phyloP scores from a whole-genome alignment of 495 filamentous ascomycete species.

The Terfezia boudieri region DNA sequence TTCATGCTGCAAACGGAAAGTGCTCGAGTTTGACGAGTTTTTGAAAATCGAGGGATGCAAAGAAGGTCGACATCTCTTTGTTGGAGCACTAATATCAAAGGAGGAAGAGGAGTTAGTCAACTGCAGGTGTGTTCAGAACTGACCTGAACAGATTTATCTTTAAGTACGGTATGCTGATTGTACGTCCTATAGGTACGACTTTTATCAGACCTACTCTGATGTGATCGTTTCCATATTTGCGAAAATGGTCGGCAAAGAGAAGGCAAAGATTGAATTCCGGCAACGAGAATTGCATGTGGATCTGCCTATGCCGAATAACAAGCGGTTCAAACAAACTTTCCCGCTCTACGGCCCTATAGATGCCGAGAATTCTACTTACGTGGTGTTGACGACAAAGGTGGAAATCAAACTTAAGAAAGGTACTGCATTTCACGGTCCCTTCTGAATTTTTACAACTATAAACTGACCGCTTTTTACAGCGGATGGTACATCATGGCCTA shows the following conservation, averaged over 20 bases:
- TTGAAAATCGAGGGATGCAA: constrained; percentile 85
- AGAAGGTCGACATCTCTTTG: constrained; percentile 61
- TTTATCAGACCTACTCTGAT: constrained; percentile 71
- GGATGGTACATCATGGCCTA: constrained; percentile 17
- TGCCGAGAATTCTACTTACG: constrained; percentile 46
- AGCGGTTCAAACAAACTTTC: constrained; percentile 54
- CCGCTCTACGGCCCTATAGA: constrained; percentile 59
- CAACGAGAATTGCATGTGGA: constrained; percentile 40
- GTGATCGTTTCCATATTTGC: constrained; percentile 85
- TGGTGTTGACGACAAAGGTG: constrained; percentile 85
- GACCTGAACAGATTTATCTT: neutral
- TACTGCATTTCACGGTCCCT: neutral
- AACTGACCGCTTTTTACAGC: constrained; percentile 1
- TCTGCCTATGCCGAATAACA: constrained; percentile 61
- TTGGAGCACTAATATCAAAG: constrained; percentile 50
- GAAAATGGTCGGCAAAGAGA: constrained; percentile 82
- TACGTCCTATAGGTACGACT: constrained; percentile 43
- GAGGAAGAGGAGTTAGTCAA: constrained; percentile 31
- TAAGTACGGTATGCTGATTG: neutral
- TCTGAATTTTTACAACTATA: neutral
- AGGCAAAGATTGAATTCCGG: constrained; percentile 45
- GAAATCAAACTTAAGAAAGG: constrained; percentile 66
- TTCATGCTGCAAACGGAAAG: constrained; percentile 83
- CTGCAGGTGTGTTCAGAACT: constrained; percentile 12
- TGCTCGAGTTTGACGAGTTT: constrained; percentile 95